These are phyloP conservation scores for Davidsoniella eucalypti DNA, from an alignment of 2,329 filamentous ascomycete genomes.

Conservation along the genomic window DNA sequence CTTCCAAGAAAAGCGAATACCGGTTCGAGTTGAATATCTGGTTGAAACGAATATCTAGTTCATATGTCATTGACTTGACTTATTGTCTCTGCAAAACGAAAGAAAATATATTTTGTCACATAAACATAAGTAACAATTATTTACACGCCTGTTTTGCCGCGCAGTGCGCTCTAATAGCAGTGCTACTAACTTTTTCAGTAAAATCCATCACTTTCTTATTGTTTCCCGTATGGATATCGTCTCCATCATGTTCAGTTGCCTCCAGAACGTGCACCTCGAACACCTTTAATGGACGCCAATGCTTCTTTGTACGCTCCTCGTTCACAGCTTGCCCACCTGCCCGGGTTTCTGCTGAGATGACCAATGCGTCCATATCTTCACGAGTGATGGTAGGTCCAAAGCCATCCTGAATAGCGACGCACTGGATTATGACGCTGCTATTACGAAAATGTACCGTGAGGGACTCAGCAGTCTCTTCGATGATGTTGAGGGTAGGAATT, in stretches of 20 bases:
- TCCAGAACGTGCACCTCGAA: conserved; percentile 86
- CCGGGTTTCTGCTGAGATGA: conserved; percentile 78
- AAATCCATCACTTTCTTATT: conserved; percentile 37
- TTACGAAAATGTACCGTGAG: conserved; percentile 36
- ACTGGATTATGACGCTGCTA: conserved; percentile 49
- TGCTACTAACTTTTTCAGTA: conserved; percentile 78
- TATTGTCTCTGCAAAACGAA: too few relatives aligned
- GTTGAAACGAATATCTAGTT: too few relatives aligned
- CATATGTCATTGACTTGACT: too few relatives aligned
- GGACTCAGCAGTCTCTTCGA: conserved; percentile 10
- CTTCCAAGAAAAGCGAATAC: too few relatives aligned
- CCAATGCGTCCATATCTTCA: conserved; percentile 58
- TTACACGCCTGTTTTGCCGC: too few relatives aligned
- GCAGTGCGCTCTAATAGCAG: conserved; percentile 47
- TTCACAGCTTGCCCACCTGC: conserved; percentile 76
- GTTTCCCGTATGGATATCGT: conserved; percentile 15
- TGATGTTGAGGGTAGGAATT: too few relatives aligned
- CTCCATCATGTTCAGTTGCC: conserved; percentile 32
- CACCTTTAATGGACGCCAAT: conserved; percentile 59
- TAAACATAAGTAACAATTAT: too few relatives aligned
- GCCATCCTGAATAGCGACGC: conserved; percentile 71
- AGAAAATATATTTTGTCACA: too few relatives aligned
- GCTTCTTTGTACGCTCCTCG: conserved; percentile 56
- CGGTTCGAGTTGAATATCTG: too few relatives aligned
- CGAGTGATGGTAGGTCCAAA: conserved; percentile 85